phyloP scores from a whole-genome alignment of 2,329 filamentous ascomycete genomes.

The Periconia sp. region DNA sequence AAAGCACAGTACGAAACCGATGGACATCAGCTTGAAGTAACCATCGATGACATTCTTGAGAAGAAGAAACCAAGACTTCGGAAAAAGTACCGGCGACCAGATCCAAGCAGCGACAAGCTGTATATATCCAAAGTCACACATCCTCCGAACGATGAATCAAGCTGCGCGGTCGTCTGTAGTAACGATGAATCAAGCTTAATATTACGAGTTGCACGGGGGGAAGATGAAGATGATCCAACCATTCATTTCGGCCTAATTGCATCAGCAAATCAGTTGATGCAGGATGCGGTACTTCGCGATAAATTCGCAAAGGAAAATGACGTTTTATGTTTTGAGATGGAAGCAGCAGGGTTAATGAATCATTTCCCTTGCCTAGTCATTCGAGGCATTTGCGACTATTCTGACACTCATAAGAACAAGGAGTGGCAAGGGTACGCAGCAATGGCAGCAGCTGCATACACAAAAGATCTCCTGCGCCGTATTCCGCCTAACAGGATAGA shows the following conservation, averaged over 20 bases:
- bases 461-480: conserved; percentile 20
- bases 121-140: background rate
- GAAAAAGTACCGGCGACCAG: conserved; percentile 30
- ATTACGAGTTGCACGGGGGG: background rate
- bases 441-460: conserved; percentile 16
- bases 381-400: conserved; percentile 24
- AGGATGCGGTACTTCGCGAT: conserved; percentile 9
- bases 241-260: conserved; percentile 9
- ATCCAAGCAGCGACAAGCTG: background rate
- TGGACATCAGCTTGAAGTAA: conserved; percentile 16
- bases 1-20: conserved; percentile 20
- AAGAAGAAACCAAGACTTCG: conserved; percentile 30
- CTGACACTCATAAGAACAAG: conserved; percentile 25
- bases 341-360: conserved; percentile 25
- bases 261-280: conserved; percentile 7
- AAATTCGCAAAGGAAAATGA: conserved; percentile 9
- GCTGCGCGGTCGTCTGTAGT: conserved; percentile 15
- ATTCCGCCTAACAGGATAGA: conserved; percentile 23
- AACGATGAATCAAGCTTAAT: background rate
- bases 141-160: background rate
- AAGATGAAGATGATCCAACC: background rate
- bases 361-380: conserved; percentile 22
- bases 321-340: conserved; percentile 17
- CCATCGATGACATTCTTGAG: conserved; percentile 24
- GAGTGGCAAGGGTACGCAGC: conserved; percentile 21